phyloP scores from a whole-genome alignment of 1,139 yeast genomes.

The Petasospora rhodanensis region DNA sequence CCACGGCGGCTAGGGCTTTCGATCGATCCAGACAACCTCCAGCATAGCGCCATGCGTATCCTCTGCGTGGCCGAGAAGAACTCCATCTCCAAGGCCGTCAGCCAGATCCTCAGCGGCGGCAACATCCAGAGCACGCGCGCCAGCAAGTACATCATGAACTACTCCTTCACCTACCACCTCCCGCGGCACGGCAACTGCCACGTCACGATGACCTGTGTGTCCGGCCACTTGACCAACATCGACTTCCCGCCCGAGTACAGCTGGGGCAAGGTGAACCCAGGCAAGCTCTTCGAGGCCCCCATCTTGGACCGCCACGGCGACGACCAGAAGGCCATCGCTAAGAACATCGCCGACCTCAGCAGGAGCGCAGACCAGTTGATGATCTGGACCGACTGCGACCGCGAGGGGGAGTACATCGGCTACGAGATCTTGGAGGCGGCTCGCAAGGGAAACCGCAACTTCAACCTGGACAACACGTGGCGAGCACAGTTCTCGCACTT shows the following conservation, averaged over 20 bases:
- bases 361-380: slow-evolving; percentile 55
- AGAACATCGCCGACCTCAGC: slow-evolving; percentile 71
- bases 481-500: slow-evolving; percentile 87
- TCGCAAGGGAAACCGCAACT: slow-evolving; percentile 42
- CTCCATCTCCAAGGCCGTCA: slow-evolving; percentile 85
- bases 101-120: slow-evolving; percentile 75
- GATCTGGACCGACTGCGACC: slow-evolving; percentile 99
- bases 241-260: slow-evolving; percentile 61
- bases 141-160: slow-evolving; percentile 71
- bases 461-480: slow-evolving; percentile 46
- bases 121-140: slow-evolving; percentile 39
- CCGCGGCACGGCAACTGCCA: slow-evolving; percentile 56
- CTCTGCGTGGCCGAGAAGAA: slow-evolving; percentile 98
- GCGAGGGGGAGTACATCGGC: slow-evolving; percentile 97
- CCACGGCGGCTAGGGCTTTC: slow-evolving; percentile 3
- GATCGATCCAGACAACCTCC: background rate
- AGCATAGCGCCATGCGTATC: slow-evolving; percentile 49
- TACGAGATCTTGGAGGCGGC: slow-evolving; percentile 78
- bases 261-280: slow-evolving; percentile 62
- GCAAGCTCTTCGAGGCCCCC: slow-evolving; percentile 67
- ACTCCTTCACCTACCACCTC: slow-evolving; percentile 68
- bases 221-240: slow-evolving; percentile 70
- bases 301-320: slow-evolving; percentile 39
- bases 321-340: slow-evolving; percentile 47
- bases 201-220: slow-evolving; percentile 88